These are phyloP conservation scores for Rhodofomes roseus DNA, from an alignment of 1,284 basidiomycete species.

Conservation along the genomic window DNA sequence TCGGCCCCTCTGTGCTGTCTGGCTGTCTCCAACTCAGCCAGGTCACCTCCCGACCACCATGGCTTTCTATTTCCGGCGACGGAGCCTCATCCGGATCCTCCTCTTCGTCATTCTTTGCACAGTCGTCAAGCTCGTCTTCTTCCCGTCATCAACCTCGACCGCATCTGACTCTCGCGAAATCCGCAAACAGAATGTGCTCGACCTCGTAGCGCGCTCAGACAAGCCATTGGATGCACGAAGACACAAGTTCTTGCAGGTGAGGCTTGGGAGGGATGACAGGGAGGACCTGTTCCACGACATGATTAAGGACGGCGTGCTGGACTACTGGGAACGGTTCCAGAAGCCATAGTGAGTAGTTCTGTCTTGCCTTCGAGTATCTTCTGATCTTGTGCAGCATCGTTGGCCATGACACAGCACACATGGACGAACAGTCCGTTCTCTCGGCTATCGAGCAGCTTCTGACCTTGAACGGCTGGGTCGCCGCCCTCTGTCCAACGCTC, in stretches of 20 bases:
- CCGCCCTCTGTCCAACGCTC: conserved; percentile 89
- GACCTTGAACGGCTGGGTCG: conserved; percentile 97
- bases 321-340: conserved; percentile 91
- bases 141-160: conserved; percentile 35
- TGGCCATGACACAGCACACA: conserved; percentile 77
- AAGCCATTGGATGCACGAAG: conserved; percentile 83
- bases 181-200: conserved; percentile 77
- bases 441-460: conserved; percentile 87
- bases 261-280: conserved; percentile 81
- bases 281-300: conserved; percentile 77
- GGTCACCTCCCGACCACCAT: conserved; percentile 14
- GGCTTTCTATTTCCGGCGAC: conserved; percentile 32
- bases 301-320: conserved; percentile 71
- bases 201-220: conserved; percentile 80
- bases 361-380: background rate
- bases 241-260: conserved; percentile 81
- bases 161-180: conserved; percentile 50
- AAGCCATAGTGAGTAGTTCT: conserved; percentile 69
- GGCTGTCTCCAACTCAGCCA: background rate
- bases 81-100: conserved; percentile 33
- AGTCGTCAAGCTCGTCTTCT: conserved; percentile 42
- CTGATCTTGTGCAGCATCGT: conserved; percentile 52
- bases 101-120: conserved; percentile 29
- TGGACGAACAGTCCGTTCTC: conserved; percentile 85
- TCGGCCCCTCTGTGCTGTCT: background rate